phyloP scores from a whole-genome alignment of 139 green algal genomes.

The Desmodesmus armatus region DNA sequence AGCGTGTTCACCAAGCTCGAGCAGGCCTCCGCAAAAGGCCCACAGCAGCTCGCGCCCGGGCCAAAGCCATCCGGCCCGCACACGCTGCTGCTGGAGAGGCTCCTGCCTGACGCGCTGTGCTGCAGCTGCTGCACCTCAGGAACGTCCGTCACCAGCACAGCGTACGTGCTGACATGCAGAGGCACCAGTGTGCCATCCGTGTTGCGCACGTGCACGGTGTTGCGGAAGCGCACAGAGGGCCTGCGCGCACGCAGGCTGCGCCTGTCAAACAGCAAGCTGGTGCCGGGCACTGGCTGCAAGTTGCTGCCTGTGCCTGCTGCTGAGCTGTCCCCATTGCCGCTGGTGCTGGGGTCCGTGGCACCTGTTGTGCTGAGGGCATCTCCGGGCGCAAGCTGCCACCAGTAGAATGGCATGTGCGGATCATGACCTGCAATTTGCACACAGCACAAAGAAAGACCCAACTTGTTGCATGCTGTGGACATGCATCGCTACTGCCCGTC shows the following conservation, averaged over 20 bases:
- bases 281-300: conserved; percentile 35
- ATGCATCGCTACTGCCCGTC: too few relatives aligned
- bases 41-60: too few relatives aligned
- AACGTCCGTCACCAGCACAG: conserved; percentile 47
- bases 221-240: conserved; percentile 47
- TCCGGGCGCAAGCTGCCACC: conserved; percentile 38
- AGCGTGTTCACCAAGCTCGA: too few relatives aligned
- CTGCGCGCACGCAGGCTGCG: conserved; percentile 41
- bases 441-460: background rate
- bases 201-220: conserved; percentile 37
- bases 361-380: background rate
- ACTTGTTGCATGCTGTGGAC: too few relatives aligned
- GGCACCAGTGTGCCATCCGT: background rate
- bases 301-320: background rate
- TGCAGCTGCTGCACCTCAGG: conserved; percentile 6
- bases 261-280: conserved; percentile 40
- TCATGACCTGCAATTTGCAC: background rate
- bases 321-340: background rate
- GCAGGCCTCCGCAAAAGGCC: too few relatives aligned
- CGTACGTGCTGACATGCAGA: conserved; percentile 43
- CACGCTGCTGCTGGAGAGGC: too few relatives aligned
- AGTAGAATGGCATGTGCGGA: conserved; percentile 2
- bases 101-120: too few relatives aligned
- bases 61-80: too few relatives aligned
- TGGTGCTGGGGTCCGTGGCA: background rate